phyloP scores from a whole-genome alignment of 331 rosid genomes.

The Quercus lobata region DNA sequence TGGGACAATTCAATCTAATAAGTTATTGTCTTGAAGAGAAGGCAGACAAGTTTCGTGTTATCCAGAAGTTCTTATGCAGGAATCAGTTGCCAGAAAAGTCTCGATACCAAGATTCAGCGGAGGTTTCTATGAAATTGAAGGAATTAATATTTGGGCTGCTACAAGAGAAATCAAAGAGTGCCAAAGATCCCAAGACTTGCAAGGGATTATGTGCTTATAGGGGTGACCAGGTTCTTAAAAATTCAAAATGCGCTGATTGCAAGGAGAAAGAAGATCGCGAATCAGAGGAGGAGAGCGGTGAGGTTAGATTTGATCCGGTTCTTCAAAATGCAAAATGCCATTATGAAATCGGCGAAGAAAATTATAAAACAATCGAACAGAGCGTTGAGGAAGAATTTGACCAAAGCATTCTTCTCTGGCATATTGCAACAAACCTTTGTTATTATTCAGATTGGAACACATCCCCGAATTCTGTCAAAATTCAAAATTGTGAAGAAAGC shows the following conservation, averaged over 20 bases:
- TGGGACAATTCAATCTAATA: no score
- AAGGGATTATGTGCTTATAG: not conserved
- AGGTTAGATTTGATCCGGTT: accelerated
- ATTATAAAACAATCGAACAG: not conserved
- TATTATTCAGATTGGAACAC: not conserved
- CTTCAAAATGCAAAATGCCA: no score
- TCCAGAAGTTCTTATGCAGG: not conserved
- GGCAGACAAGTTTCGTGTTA: accelerated
- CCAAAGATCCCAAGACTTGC: not conserved
- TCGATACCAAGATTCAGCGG: not conserved
- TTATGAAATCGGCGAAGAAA: accelerated
- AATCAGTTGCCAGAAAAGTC: not conserved
- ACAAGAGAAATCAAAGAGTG: not conserved
- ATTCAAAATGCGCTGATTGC: not conserved
- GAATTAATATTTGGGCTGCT: constrained; percentile 16
- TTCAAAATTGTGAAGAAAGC: not conserved
- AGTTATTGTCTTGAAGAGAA: no score
- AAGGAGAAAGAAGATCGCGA: no score
- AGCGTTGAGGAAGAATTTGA: constrained; percentile 23
- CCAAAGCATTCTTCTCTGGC: constrained; percentile 41
- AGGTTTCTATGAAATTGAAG: not conserved
- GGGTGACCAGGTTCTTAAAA: not conserved
- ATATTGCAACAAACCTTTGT: constrained; percentile 36
- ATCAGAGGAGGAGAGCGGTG: no score
- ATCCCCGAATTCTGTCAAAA: not conserved